phyloP scores from a whole-genome alignment of 176 grass and related monocot genomes.

The Luzula sylvatica region DNA sequence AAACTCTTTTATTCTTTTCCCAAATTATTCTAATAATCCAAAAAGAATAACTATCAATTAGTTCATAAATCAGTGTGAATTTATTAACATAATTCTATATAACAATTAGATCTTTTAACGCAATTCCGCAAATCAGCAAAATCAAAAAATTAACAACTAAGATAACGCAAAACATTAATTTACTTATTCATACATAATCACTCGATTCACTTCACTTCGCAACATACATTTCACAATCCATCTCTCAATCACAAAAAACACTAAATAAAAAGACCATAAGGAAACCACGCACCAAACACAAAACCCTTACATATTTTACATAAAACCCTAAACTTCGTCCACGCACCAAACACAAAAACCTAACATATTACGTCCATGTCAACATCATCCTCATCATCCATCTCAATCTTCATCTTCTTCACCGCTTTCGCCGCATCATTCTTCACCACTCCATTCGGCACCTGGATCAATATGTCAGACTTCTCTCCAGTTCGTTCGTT shows the following conservation, averaged over 20 bases:
- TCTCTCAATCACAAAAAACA: neutral
- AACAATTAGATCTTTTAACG: no score
- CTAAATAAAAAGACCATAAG: neutral
- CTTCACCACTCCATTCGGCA: conserved; percentile 29
- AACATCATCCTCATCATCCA: conserved; percentile 26
- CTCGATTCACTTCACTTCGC: neutral
- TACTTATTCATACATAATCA: no score
- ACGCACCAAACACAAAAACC: neutral
- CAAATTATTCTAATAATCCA: no score
- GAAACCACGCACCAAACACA: neutral
- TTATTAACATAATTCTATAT: no score
- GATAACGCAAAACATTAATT: no score
- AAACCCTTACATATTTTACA: neutral
- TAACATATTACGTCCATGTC: conserved; percentile 46
- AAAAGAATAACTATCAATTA: no score
- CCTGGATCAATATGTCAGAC: conserved; percentile 69
- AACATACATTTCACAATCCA: neutral
- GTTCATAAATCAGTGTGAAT: no score
- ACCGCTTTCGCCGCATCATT: conserved; percentile 23
- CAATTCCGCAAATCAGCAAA: no score
- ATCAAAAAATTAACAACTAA: no score
- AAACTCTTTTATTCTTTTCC: no score
- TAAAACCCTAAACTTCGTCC: neutral
- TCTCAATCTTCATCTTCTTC: conserved; percentile 57
- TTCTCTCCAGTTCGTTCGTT: conserved; percentile 49